Evolutionary conservation across 148 eudicot genomes (phyloP).

Genomic region (Persicaria maculosa): DNA sequence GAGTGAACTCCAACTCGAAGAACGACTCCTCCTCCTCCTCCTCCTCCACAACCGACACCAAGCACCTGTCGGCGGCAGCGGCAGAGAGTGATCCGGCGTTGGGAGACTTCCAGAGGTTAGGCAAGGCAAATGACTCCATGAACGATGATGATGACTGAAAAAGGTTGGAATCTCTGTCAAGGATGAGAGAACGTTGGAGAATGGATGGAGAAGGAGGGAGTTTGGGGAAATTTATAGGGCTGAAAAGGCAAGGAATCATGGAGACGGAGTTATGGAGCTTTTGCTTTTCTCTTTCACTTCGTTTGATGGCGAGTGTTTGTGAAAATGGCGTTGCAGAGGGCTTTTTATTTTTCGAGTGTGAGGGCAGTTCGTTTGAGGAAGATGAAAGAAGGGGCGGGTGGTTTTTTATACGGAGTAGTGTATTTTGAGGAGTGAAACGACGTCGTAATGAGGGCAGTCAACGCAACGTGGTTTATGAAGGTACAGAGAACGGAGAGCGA

Average conservation of each 20-base stretch:
- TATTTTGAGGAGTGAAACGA: not conserved
- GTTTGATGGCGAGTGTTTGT: conserved; percentile 4
- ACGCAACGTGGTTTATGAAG: not conserved
- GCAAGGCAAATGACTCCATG: conserved; percentile 3
- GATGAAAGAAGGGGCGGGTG: not conserved
- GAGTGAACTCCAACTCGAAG: conserved; percentile 59
- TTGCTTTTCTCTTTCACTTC: conserved; percentile 4
- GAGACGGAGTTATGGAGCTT: not conserved
- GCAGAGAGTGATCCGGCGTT: not conserved
- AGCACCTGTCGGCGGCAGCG: not conserved
- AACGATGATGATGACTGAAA: not conserved
- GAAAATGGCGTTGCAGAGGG: conserved; percentile 9
- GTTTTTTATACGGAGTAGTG: not conserved
- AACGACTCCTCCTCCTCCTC: conserved; percentile 58
- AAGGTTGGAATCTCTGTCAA: not conserved
- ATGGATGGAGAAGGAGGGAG: not conserved
- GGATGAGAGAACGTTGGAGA: not conserved
- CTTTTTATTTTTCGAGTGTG: not conserved
- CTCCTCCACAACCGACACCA: conserved; percentile 4
- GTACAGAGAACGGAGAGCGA: conserved; percentile 4
- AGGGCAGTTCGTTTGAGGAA: not conserved
- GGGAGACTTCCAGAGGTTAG: conserved; percentile 2
- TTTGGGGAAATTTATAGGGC: conserved; percentile 6
- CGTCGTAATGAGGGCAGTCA: conserved; percentile 3
- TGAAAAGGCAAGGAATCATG: conserved; percentile 8